A percentile compares a stretch with the other conserved stretches of the same genome.
Evolutionary conservation across 2,329 filamentous ascomycete species (phyloP).

Genomic region (Scedosporium apiospermum): DNA sequence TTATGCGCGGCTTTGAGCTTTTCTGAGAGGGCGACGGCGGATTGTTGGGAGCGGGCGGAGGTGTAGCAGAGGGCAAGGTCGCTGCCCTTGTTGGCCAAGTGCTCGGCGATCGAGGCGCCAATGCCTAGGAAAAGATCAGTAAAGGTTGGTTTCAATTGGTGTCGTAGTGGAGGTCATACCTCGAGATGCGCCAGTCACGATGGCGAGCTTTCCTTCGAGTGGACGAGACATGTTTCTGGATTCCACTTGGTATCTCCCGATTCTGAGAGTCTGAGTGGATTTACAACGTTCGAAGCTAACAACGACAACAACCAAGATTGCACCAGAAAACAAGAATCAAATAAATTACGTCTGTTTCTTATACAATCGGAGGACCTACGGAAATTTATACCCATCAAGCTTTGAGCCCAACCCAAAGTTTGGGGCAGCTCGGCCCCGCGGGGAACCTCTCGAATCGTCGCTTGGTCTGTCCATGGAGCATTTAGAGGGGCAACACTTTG

Average conservation of each 20-base stretch:
- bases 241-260: not conserved
- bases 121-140: constrained; percentile 46
- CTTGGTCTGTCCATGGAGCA: not conserved
- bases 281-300: no score
- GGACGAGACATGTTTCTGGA: constrained; percentile 24
- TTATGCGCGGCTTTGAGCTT: constrained; percentile 46
- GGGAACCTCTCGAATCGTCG: not conserved
- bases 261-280: no score
- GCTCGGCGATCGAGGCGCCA: constrained; percentile 52
- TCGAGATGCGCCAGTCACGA: constrained; percentile 71
- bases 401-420: not conserved
- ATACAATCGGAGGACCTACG: no score
- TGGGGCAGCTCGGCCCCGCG: constrained; percentile 3
- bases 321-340: no score
- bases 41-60: constrained; percentile 24
- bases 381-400: no score
- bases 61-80: constrained; percentile 65
- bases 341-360: no score
- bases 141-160: not conserved
- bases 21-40: constrained; percentile 52
- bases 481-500: not conserved
- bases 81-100: constrained; percentile 63
- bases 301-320: no score
- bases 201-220: constrained; percentile 67
- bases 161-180: constrained; percentile 35